Conservation (phyloP, 2,329 filamentous ascomycete genomes). For the Exophiala sp. region DNA sequence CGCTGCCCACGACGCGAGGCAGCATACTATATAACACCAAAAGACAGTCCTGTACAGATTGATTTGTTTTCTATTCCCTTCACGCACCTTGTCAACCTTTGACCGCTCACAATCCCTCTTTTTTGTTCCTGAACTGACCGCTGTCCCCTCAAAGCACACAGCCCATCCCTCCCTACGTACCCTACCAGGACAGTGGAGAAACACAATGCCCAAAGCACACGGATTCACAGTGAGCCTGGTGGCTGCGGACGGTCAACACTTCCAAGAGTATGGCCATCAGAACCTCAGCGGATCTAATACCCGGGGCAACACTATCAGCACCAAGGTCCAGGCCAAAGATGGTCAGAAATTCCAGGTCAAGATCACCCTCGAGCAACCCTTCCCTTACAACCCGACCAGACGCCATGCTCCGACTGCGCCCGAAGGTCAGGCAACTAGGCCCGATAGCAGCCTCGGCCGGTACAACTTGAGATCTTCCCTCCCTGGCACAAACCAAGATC, state of each 20-base stretch:
- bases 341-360: constrained; percentile 11
- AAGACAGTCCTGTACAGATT: no score
- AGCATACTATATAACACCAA: no score
- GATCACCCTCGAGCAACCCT: constrained; percentile 9
- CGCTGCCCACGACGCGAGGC: no score
- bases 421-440: not conserved
- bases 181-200: not conserved
- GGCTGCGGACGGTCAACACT: constrained; percentile 3
- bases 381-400: not conserved
- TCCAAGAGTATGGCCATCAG: constrained; percentile 16
- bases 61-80: no score
- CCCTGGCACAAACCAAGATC: not conserved
- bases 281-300: not conserved
- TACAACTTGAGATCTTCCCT: constrained; percentile 7
- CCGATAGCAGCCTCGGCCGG: not conserved
- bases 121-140: no score
- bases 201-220: not conserved
- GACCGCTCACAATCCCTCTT: no score
- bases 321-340: constrained; percentile 10
- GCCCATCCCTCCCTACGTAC: no score
- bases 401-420: not conserved
- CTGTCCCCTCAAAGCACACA: no score
- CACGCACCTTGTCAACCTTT: no score
- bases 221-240: constrained; percentile 14
- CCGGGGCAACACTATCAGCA: not conserved